phyloP scores from a whole-genome alignment of 495 filamentous ascomycete genomes.

The Penicillium egyptiacum region DNA sequence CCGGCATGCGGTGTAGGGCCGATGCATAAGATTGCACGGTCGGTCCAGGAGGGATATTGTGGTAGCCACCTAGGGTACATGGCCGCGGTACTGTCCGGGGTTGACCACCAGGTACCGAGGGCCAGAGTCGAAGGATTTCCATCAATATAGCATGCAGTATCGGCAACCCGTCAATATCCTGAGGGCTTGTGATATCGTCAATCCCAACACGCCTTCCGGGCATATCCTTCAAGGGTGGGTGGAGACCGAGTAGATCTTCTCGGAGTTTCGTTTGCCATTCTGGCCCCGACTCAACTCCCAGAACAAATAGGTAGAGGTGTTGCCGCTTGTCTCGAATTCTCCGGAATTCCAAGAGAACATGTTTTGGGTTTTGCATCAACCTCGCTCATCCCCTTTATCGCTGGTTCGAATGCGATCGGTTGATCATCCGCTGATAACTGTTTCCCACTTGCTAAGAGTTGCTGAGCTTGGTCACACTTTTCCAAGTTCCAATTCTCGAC shows the following conservation, averaged over 20 bases:
- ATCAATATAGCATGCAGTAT: slow-evolving; percentile 11
- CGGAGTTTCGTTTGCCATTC: slow-evolving; percentile 12
- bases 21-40: slow-evolving; percentile 10
- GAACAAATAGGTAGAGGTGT: slow-evolving; percentile 12
- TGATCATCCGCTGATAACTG: not conserved
- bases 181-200: not conserved
- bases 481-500: slow-evolving; percentile 13
- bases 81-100: not conserved
- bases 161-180: slow-evolving; percentile 9
- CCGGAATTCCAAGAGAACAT: not conserved
- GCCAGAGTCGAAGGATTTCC: slow-evolving; percentile 16
- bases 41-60: slow-evolving; percentile 11
- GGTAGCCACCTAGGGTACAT: slow-evolving; percentile 3
- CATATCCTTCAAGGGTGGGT: not conserved
- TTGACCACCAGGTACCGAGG: slow-evolving; percentile 5
- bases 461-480: slow-evolving; percentile 12
- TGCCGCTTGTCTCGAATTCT: slow-evolving; percentile 14
- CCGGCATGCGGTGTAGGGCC: slow-evolving; percentile 9
- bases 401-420: not conserved
- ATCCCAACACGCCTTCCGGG: too few species aligned
- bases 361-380: not conserved
- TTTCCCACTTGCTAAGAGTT: slow-evolving; percentile 3
- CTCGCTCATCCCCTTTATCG: not conserved
- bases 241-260: slow-evolving; percentile 9
- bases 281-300: slow-evolving; percentile 11